phyloP scores from a whole-genome alignment of 176 grass and related monocot genomes.

The Carex kokanica region DNA sequence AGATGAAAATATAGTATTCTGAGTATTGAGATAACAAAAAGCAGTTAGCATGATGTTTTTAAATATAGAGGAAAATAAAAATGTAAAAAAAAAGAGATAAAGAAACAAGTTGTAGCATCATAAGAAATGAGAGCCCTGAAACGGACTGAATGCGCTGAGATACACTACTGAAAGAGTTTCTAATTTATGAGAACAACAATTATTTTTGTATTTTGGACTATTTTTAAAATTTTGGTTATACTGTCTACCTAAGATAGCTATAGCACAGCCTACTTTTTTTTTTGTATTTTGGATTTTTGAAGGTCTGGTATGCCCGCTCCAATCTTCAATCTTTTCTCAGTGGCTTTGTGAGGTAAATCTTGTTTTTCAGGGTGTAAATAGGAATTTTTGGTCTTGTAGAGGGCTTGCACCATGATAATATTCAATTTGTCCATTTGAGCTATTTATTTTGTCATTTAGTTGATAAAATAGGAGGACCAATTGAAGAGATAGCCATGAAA shows the following conservation, averaged over 20 bases:
- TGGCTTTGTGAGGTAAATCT: not conserved
- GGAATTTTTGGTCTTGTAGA: not conserved
- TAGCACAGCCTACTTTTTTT: not conserved
- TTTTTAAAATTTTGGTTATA: not conserved
- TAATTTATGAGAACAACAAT: not conserved
- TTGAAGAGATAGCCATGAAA: slow-evolving; percentile 89
- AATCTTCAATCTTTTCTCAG: not conserved
- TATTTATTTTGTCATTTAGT: slow-evolving; percentile 48
- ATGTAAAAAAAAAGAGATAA: not conserved
- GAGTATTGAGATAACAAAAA: not conserved
- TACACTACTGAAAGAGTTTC: not conserved
- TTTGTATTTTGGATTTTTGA: not conserved
- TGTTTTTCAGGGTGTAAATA: not conserved
- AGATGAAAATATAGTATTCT: not conserved
- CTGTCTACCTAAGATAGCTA: not conserved
- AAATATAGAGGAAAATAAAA: not conserved
- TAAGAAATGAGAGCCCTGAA: not conserved
- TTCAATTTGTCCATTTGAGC: not conserved
- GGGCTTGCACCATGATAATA: not conserved
- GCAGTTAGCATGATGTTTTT: not conserved
- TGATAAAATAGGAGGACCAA: slow-evolving; percentile 62
- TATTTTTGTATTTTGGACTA: not conserved
- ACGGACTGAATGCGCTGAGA: not conserved
- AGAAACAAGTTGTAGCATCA: not conserved
- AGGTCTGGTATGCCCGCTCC: not conserved